phyloP scores from a whole-genome alignment of 441 rosid genomes.

The Jatropha podagrica region DNA sequence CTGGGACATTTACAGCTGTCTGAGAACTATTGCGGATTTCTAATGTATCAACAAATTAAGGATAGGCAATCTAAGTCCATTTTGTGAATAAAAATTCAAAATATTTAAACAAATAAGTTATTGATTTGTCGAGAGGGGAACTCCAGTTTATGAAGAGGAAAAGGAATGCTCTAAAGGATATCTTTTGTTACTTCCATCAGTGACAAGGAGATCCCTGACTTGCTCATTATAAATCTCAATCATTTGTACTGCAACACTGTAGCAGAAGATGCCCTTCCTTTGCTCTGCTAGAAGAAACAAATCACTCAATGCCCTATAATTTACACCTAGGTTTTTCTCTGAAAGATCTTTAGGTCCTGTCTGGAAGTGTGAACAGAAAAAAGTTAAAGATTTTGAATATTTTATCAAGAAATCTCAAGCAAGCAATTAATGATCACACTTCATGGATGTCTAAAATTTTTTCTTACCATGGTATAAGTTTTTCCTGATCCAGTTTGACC shows the following conservation, averaged over 20 bases:
- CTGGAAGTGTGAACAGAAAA: conserved; percentile 40
- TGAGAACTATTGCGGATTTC: conserved; percentile 88
- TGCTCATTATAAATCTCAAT: conserved; percentile 96
- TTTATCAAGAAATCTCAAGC: conserved; percentile 2
- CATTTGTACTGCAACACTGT: conserved; percentile 93
- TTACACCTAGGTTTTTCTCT: conserved; percentile 82
- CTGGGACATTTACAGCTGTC: conserved; percentile 81
- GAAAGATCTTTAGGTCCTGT: conserved; percentile 82
- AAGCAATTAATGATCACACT: conserved; percentile 15
- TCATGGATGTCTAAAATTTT: not conserved
- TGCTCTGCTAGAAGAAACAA: conserved; percentile 82
- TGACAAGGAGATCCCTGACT: conserved; percentile 88
- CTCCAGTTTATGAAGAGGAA: conserved; percentile 20
- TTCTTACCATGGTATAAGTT: conserved; percentile 72
- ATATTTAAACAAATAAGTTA: conserved; percentile 5
- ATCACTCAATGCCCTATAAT: conserved; percentile 89
- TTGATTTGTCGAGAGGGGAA: not conserved
- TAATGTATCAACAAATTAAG: conserved; percentile 65
- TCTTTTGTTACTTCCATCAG: conserved; percentile 91
- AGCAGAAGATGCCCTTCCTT: conserved; percentile 71
- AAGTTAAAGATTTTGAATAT: not conserved
- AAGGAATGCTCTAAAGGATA: conserved; percentile 56
- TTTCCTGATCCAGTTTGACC: conserved; percentile 52
- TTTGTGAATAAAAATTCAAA: not conserved
- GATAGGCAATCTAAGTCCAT: conserved; percentile 20